Base-by-base conservation (phyloP, 305 asterid species). In the Ilex paraguariensis region DNA sequence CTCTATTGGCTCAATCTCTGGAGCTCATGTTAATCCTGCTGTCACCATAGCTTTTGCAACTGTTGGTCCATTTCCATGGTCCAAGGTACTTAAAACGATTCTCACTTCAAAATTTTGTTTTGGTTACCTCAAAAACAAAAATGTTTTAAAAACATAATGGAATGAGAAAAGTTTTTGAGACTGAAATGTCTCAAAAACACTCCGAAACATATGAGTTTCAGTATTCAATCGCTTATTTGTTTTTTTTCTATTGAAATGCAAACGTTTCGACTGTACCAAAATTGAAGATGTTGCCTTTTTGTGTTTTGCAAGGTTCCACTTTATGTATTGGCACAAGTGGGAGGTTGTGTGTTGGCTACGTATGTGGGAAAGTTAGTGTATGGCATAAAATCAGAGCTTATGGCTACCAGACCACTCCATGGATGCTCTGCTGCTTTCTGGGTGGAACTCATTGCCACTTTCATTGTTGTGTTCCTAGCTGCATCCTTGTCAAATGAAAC, bases 11-110 rank as follows among this genome's bases (percentile, higher is more conserved):
- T 65, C 88, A 36, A 87, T 88, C 44, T 91, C 98, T 39, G 96
- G 98, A 16, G 96, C 95, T 67, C 98, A 91, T 70, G 75, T 88
- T 32, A 88, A 88, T 64, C 98, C 96, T 57, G 84, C 98, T n/a
- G 91, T 88, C 42, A 85, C 95, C 0, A 59, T 91, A 3, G 95
- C 96, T 7, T 88, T 84, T 54, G 97, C 96, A 10, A 21, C 63
- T 5, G 78, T 79, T 32, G 96, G 96, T 21, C 93, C 95, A 9
- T 91, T 91, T 54, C 94, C 96, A 17, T 86, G 93, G 96, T 75
- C 83, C 28, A 63, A 79, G 93, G 95, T 90, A 69, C 14, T 31
- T 15, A 53, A 13, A n/a, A 15, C 13, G 16, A 28, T 1, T 21
- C 28, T 21, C 1, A 1, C 28, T 1, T 21, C 28, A 21, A 21